These are phyloP conservation scores for Claviceps sp. DNA, from an alignment of 2,329 filamentous ascomycete genomes.

Conservation along the genomic window DNA sequence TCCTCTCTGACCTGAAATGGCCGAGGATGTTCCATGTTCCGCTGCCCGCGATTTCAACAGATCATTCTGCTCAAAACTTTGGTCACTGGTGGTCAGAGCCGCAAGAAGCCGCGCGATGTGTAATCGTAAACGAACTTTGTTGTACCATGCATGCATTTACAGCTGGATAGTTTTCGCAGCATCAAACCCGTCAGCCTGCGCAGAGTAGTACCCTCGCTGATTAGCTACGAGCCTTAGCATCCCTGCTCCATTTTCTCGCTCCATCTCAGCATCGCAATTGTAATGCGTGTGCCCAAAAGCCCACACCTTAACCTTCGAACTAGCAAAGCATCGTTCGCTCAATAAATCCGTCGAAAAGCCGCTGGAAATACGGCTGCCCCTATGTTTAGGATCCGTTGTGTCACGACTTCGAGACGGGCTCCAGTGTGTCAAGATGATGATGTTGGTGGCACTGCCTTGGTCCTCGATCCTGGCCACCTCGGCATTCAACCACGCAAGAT, in stretches of 20 bases:
- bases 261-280: constrained; percentile 26
- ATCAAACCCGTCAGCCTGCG: constrained; percentile 22
- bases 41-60: too few relatives aligned
- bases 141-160: neutral
- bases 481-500: constrained; percentile 30
- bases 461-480: constrained; percentile 16
- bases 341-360: constrained; percentile 28
- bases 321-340: constrained; percentile 21
- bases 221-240: constrained; percentile 24
- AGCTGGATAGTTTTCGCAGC: constrained; percentile 1
- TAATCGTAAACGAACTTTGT: too few relatives aligned
- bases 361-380: constrained; percentile 13
- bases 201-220: constrained; percentile 27
- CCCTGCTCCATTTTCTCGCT: constrained; percentile 3
- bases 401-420: constrained; percentile 23
- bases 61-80: too few relatives aligned
- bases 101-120: too few relatives aligned
- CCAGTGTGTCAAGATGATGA: constrained; percentile 30
- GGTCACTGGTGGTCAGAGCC: too few relatives aligned
- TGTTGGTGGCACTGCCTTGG: constrained; percentile 7
- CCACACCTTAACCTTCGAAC: constrained; percentile 25
- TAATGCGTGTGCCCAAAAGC: constrained; percentile 37
- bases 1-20: too few relatives aligned
- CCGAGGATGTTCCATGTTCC: too few relatives aligned
- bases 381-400: constrained; percentile 21